Evolutionary conservation across 208 protist genomes (phyloP), one percentile per base, ranked within the genome.

Genomic region (Leptomonas seymouri): DNA sequence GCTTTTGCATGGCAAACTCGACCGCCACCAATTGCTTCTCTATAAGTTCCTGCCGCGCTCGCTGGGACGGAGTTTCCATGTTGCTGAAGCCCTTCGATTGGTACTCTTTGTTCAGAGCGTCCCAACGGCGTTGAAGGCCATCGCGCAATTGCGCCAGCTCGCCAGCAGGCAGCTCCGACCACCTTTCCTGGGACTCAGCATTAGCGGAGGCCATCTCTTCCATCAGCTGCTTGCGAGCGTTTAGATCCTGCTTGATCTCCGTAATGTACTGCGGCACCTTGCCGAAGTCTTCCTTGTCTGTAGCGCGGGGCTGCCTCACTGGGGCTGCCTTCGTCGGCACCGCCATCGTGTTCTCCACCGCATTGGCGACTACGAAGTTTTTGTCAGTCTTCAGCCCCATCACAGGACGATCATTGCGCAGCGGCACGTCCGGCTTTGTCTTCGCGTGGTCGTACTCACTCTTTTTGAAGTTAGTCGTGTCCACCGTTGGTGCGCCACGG

Each of bases 311-410:
- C 46, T 83, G 63, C 59, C 70, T 50, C 12, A 74, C 62, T 9
- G 85, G 84, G 15, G 77, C 82, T 4, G 69, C 73, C 67, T 94
- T 97, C 8, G 84, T 86, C 8, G 93, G 90, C 57, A 95, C 80
- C 12, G 90, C 89, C 70, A 97, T 64, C 65, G 95, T 92, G 67
- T 87, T 97, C 53, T 98, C 95, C 6, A 98, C 97, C 11, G 97
- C 95, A 71, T 98, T 98, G 20, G 89, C 88, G 18, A 98, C 82
- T 12, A 98, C 92, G 71, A 92, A 98, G 64, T 98, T 97, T 76
- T 98, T 98, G 34, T 98, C 87, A 2, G 93, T 96, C 48, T 86
- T 95, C 14, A 98, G 69, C 0, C 95, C 95, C 90, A 98, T 96
- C 36, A 98, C 85, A 0, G 97, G 97, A 55, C 81, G 86, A 48